These are phyloP conservation scores for Phytophthora vignae DNA, from an alignment of 352 stramenopile genomes.

Conservation along the genomic window DNA sequence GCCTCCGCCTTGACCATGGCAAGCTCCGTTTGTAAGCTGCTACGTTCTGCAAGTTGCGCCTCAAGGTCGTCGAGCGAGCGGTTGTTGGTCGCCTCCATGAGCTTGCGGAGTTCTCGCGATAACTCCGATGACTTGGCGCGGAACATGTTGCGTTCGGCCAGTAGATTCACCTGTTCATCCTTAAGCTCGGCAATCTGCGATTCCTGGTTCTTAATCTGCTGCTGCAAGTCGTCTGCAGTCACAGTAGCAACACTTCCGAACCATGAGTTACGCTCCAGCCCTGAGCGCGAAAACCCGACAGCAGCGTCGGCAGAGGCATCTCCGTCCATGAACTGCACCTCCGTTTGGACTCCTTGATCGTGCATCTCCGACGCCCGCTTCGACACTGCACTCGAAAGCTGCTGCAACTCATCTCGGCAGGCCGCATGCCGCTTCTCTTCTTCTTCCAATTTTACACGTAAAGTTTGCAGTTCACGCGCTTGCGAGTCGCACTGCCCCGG, in stretches of 20 bases:
- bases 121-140: constrained; percentile 58
- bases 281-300: constrained; percentile 11
- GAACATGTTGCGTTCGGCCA: constrained; percentile 74
- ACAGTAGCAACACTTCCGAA: constrained; percentile 45
- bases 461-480: constrained; percentile 53
- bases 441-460: constrained; percentile 59
- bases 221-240: constrained; percentile 53
- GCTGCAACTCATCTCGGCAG: constrained; percentile 60
- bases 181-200: constrained; percentile 38
- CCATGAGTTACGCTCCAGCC: constrained; percentile 31
- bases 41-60: constrained; percentile 66
- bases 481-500: constrained; percentile 55
- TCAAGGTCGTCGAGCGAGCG: constrained; percentile 62
- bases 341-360: constrained; percentile 59
- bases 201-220: constrained; percentile 45
- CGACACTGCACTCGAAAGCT: constrained; percentile 12
- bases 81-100: constrained; percentile 64
- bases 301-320: constrained; percentile 11
- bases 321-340: constrained; percentile 40
- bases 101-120: constrained; percentile 63
- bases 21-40: constrained; percentile 61
- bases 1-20: constrained; percentile 58
- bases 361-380: constrained; percentile 25
- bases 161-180: constrained; percentile 43
- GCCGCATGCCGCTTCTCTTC: constrained; percentile 49